Percentiles rank a stretch among this genome's conserved stretches.
Conservation (phyloP, 83 land plant species). For the Diphasiastrum complanatum region DNA sequence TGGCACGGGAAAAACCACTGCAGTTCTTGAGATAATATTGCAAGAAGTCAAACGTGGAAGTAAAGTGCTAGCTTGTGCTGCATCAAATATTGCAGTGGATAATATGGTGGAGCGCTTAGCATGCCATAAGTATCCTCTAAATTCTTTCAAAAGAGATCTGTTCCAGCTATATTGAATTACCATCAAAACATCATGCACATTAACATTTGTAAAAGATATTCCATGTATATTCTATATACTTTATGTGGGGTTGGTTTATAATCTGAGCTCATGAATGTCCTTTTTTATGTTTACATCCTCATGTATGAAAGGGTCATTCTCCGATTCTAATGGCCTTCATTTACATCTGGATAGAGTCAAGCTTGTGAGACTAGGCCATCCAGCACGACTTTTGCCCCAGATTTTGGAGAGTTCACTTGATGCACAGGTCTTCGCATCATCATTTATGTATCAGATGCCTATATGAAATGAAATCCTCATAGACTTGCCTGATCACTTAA, state of each 20-base stretch:
- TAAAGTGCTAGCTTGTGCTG: conserved; percentile 96
- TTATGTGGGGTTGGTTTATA: no score
- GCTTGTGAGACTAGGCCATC: conserved; percentile 93
- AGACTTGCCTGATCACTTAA: no score
- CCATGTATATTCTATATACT: no score
- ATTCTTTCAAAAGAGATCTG: no score
- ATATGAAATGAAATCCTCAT: no score
- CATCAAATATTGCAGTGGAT: conserved; percentile 98
- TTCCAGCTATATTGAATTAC: no score
- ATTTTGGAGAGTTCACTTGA: conserved; percentile 91
- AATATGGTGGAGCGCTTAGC: conserved; percentile 92
- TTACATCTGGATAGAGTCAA: conserved; percentile 46
- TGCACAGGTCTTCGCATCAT: conserved; percentile 54
- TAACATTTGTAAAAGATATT: no score
- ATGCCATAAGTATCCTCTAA: conserved; percentile 73
- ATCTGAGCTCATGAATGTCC: no score
- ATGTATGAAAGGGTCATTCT: background rate
- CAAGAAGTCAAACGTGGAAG: conserved; percentile 95
- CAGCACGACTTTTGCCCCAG: conserved; percentile 94
- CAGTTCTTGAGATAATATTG: conserved; percentile 87
- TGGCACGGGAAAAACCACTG: conserved; percentile 97
- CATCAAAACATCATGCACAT: no score
- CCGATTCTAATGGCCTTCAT: background rate
- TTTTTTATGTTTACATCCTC: no score
- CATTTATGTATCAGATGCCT: conserved; percentile 3